Evolutionary conservation across 371 early-diverging fungal species (phyloP).

Genomic region (Mucor piriformis): DNA sequence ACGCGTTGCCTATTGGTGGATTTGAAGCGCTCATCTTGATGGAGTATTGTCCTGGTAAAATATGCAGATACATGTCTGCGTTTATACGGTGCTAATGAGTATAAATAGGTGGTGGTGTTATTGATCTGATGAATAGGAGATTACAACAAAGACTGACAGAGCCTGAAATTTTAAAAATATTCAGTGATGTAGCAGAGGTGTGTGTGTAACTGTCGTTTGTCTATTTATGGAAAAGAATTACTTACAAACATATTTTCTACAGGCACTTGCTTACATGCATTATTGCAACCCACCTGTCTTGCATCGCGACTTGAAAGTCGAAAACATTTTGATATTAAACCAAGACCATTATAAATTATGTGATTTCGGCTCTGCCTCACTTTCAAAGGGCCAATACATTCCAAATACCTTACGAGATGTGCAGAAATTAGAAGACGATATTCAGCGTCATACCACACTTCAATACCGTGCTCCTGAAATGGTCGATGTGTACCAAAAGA

Average conservation of each 20-base stretch:
- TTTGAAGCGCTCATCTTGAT: constrained; percentile 85
- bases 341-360: constrained; percentile 82
- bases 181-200: constrained; percentile 80
- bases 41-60: constrained; percentile 86
- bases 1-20: constrained; percentile 63
- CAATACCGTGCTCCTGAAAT: constrained; percentile 95
- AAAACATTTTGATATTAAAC: constrained; percentile 59
- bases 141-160: constrained; percentile 75
- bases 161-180: constrained; percentile 83
- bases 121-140: constrained; percentile 86
- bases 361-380: constrained; percentile 90
- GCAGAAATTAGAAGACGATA: constrained; percentile 84
- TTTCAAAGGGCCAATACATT: constrained; percentile 65
- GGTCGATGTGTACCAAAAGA: constrained; percentile 84
- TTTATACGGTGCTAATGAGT: no score
- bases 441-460: constrained; percentile 85
- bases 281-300: constrained; percentile 72
- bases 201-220: no score
- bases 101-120: constrained; percentile 77
- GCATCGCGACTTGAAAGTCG: constrained; percentile 91
- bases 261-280: constrained; percentile 91
- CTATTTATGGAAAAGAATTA: neutral
- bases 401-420: constrained; percentile 65
- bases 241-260: constrained; percentile 4
- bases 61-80: neutral